A percentile compares a stretch with the other conserved stretches of the same genome.
Conservation (phyloP, 179 eudicot genomes). For the Camellia oleifera region DNA sequence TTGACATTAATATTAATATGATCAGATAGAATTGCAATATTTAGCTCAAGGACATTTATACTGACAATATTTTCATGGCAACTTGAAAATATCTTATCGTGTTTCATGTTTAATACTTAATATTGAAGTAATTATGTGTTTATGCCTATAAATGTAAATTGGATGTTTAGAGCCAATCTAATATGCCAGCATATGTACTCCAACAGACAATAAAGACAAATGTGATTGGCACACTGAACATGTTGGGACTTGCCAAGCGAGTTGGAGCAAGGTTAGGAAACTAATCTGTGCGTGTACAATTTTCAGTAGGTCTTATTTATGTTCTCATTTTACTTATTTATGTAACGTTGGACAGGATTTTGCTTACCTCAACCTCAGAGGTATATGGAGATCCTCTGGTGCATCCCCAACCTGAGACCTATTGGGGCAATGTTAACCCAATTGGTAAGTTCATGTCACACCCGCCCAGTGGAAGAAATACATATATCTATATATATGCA, state of each 20-base stretch:
- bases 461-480: not conserved
- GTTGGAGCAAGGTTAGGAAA: slow-evolving; percentile 88
- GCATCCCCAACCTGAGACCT: slow-evolving; percentile 93
- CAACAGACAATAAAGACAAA: slow-evolving; percentile 96
- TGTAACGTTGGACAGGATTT: slow-evolving; percentile 53
- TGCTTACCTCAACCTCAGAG: slow-evolving; percentile 97
- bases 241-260: slow-evolving; percentile 99
- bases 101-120: not conserved
- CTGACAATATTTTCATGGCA: not conserved
- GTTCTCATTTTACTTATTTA: not conserved
- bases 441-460: slow-evolving; percentile 49
- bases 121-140: not conserved
- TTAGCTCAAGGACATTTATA: not conserved
- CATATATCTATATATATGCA: not conserved
- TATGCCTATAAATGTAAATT: not conserved
- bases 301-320: not conserved
- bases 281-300: not conserved
- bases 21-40: not conserved
- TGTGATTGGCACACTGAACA: slow-evolving; percentile 96
- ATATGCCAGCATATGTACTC: not conserved
- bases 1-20: not conserved
- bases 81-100: not conserved
- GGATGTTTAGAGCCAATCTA: not conserved
- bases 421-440: slow-evolving; percentile 99
- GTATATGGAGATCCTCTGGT: slow-evolving; percentile 99